Percentiles rank a stretch among this genome's conserved stretches.
Conservation (phyloP, 139 green algal genomes). For the Chlorella sp. region DNA sequence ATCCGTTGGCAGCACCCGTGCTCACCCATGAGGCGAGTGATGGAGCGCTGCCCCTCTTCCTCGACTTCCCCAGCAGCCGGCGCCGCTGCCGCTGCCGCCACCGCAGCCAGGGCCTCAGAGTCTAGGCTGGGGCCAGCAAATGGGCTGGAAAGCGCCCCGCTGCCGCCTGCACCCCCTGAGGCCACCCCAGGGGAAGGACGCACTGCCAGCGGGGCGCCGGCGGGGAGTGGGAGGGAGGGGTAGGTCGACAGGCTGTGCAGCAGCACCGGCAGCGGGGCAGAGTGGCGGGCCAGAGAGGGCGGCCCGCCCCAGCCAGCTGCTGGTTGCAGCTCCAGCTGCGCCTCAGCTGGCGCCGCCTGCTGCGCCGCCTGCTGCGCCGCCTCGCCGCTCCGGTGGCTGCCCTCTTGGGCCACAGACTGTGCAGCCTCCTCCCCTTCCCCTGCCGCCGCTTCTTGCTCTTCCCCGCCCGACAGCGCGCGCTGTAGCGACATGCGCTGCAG, state of each 20-base stretch:
- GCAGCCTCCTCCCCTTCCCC: background rate
- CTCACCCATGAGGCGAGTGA: slow-evolving; percentile 17
- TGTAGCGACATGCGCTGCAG: slow-evolving; percentile 15
- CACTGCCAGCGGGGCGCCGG: background rate
- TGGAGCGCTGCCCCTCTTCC: background rate
- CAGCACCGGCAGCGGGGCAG: background rate
- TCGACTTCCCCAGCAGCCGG: background rate
- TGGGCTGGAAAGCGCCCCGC: too few relatives aligned
- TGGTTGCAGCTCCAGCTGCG: background rate
- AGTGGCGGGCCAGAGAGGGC: background rate
- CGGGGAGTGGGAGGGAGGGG: background rate
- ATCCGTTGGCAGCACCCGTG: too few relatives aligned
- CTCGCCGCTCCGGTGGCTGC: background rate
- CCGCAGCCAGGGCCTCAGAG: background rate
- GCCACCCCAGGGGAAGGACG: background rate
- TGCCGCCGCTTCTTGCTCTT: background rate
- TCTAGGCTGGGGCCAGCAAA: background rate
- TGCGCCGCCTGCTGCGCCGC: background rate
- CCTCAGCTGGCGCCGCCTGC: background rate
- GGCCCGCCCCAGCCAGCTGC: background rate
- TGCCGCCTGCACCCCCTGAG: background rate
- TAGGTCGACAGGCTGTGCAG: background rate
- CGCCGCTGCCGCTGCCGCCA: background rate
- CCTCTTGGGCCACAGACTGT: background rate
- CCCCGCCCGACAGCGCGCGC: background rate